Percentiles rank a stretch among this genome's conserved stretches.
Evolutionary conservation across 2,329 filamentous ascomycete genomes (phyloP).

Genomic region (Aspergillus oerlinghausenensis): DNA sequence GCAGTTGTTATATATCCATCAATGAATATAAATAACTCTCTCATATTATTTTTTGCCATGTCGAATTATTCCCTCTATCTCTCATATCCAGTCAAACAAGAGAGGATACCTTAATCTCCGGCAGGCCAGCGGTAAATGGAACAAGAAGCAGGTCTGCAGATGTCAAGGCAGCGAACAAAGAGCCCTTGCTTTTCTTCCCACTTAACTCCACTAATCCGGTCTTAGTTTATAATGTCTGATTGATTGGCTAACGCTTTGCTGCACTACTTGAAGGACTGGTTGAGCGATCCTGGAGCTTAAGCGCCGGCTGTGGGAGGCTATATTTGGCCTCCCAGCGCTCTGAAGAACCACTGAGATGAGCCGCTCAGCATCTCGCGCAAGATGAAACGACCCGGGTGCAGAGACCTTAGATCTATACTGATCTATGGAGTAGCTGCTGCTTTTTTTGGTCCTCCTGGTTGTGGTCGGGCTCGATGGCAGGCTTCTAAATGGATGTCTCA

Average conservation of each 20-base stretch:
- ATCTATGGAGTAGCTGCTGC: not conserved
- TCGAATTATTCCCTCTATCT: not conserved
- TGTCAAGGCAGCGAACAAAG: slow-evolving; percentile 4
- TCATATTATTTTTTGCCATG: not conserved
- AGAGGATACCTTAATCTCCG: not conserved
- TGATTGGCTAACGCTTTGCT: slow-evolving; percentile 2
- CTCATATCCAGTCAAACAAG: not conserved
- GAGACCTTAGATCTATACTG: not conserved
- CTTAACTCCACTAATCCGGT: not conserved
- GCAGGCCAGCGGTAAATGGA: slow-evolving; percentile 10
- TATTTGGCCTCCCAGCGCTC: slow-evolving; percentile 22
- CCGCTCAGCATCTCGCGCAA: slow-evolving; percentile 13
- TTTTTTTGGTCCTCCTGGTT: not conserved
- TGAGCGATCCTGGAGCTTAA: slow-evolving; percentile 18
- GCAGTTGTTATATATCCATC: not conserved
- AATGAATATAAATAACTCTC: not conserved
- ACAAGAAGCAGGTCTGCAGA: slow-evolving; percentile 8
- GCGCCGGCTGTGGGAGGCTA: slow-evolving; percentile 22
- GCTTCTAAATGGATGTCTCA: not conserved
- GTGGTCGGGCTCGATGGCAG: slow-evolving; percentile 1
- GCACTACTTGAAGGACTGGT: slow-evolving; percentile 18
- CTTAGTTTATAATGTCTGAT: not conserved
- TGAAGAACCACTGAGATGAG: slow-evolving; percentile 13
- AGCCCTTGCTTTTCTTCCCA: not conserved
- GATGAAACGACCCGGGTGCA: slow-evolving; percentile 22